Percentiles rank a stretch among this genome's conserved stretches.
Conservation (phyloP, 2,329 filamentous ascomycete species). For the Stemphylium vesicarium region DNA sequence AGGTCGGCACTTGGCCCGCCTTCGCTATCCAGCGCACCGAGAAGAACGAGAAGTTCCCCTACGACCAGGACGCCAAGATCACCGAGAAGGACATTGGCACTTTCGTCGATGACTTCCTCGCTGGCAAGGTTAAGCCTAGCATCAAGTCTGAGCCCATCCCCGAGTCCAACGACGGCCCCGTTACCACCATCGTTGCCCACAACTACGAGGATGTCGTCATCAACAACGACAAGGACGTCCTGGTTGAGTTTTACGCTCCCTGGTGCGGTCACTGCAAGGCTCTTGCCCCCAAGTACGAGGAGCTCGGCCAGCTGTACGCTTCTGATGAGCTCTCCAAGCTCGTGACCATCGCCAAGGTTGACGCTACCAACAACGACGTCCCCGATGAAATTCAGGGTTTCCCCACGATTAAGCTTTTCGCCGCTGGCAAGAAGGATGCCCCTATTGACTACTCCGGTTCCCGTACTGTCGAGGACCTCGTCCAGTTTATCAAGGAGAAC, state of each 20-base stretch:
- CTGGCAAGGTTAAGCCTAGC: conserved; percentile 90
- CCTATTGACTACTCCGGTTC: conserved; percentile 87
- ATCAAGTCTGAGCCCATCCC: conserved; percentile 98
- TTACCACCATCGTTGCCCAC: conserved; percentile 88
- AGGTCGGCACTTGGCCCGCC: conserved; percentile 91
- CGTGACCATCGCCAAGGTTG: conserved; percentile 84
- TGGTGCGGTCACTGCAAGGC: conserved; percentile 76
- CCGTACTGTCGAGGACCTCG: conserved; percentile 89
- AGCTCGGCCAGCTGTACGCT: conserved; percentile 64
- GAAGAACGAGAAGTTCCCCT: conserved; percentile 98
- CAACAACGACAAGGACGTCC: conserved; percentile 93
- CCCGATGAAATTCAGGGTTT: conserved; percentile 97
- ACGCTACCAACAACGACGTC: conserved; percentile 94
- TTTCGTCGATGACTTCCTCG: conserved; percentile 85
- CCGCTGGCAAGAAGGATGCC: conserved; percentile 83
- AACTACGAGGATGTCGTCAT: conserved; percentile 92
- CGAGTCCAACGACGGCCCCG: conserved; percentile 88
- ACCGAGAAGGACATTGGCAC: conserved; percentile 73
- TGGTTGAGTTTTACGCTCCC: conserved; percentile 97
- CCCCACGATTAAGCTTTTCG: conserved; percentile 98
- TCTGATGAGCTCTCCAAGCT: conserved; percentile 60
- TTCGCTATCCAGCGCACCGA: conserved; percentile 96
- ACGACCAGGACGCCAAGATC: conserved; percentile 81
- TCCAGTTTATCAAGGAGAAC: conserved; percentile 92
- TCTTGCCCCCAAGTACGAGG: conserved; percentile 71